phyloP scores from a whole-genome alignment of 2,329 filamentous ascomycete species.

The Arthrobotrys musiformis region DNA sequence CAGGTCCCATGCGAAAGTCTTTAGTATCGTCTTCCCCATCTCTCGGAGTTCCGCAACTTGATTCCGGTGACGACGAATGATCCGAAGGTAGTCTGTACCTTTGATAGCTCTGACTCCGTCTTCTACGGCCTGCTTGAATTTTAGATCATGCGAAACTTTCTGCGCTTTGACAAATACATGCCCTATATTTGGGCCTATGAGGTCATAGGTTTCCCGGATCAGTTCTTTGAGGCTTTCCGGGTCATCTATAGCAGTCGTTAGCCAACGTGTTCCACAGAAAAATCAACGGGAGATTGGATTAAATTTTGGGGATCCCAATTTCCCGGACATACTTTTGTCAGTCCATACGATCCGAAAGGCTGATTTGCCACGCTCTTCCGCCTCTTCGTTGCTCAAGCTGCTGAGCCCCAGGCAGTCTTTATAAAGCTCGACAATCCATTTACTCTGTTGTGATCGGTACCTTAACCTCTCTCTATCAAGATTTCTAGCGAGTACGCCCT shows the following conservation, averaged over 20 bases:
- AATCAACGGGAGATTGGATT: neutral
- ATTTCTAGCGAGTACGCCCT: neutral
- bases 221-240: constrained; percentile 13
- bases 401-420: neutral
- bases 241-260: constrained; percentile 2
- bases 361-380: neutral
- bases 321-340: constrained; percentile 13
- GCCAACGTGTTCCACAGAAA: neutral
- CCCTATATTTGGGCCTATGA: constrained; percentile 4
- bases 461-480: neutral
- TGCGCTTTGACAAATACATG: constrained; percentile 18
- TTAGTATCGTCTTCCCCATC: constrained; percentile 23
- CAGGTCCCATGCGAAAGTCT: constrained; percentile 28
- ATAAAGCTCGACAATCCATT: constrained; percentile 7
- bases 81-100: constrained; percentile 8
- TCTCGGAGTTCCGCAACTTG: neutral
- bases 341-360: constrained; percentile 22
- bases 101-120: constrained; percentile 18
- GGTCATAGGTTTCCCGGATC: constrained; percentile 2
- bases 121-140: constrained; percentile 1
- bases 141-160: constrained; percentile 9
- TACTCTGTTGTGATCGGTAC: neutral
- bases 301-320: neutral
- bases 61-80: neutral
- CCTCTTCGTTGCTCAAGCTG: neutral